Evolutionary conservation across 495 filamentous ascomycete species (phyloP), one percentile per base, ranked within the genome.

Genomic region (Aspergillus baeticus): DNA sequence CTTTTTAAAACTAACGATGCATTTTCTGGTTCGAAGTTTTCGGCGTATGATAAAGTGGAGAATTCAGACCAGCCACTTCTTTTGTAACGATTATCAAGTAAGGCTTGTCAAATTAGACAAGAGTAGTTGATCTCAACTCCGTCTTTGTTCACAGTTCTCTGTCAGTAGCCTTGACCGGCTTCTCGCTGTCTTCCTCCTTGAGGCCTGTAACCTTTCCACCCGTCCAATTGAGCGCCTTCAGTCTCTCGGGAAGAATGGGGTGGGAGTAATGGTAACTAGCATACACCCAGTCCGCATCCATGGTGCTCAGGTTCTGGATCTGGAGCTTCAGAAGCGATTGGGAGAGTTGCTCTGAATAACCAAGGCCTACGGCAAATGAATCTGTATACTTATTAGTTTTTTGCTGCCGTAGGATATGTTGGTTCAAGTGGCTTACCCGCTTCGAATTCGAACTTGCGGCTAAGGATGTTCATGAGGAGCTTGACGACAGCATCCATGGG

Each of bases 271-370:
- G 90, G 77, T 98, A 98, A 77, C 87, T 92, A 22, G 95, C 92
- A 71, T 96, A 98, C 77, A 96, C 81, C 88, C 88, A 95, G 70
- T 98, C 95, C 37, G 94, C 94, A 69, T 98, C 95, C 93, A 98
- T 97, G 54, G 89, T 95, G 75, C 90, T 92, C 54, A 98, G 80
- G 66, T 98, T 98, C 76, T 98, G 91, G 69, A 97, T 90, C 71
- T 98, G 94, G 36, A 98, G 88, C 77, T 98, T 98, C 74, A 98
- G 89, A 57, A 98, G 81, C 14, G 90, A 92, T 54, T 83, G 75
- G 10, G 92, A 90, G 23, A 98, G 85, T 64, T 96, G 86, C 20
- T 80, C 75, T n/a, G 85, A 84, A 72, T 95, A 97, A 18, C 95
- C 94, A 7, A 96, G 86, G 15, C 81, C 79, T 58, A 85, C 79